Base-by-base conservation (phyloP, 2,329 filamentous ascomycete species). In the Ascochyta rabiei region DNA sequence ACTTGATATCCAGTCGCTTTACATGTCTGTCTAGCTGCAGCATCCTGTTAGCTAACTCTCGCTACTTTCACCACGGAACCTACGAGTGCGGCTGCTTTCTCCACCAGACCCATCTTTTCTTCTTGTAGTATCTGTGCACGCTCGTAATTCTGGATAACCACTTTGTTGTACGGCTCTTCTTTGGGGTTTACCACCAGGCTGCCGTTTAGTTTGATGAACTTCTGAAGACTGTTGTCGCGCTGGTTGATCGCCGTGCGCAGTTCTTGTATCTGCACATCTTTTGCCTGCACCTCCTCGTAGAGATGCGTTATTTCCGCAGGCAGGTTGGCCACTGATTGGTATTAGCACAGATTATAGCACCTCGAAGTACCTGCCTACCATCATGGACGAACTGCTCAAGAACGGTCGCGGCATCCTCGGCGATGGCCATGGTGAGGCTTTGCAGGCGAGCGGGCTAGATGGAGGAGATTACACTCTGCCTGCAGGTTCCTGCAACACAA, bases 261-360 rank as follows among this genome's bases (percentile, higher is more conserved):
- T 42, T 90, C 86, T 68, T 85, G 80, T 63, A 90, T 89, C 61
- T 86, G 82, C 44, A 84, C 82, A 72, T 96, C 90, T 74, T 93
- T 93, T 71, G 90, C 88, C 69, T 86, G 82, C 60, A 93, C 90
- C 76, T 95, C 90, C 70, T 93, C 90, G 68, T 93, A 88, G 59
- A 93, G 82, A 77, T 93, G 92, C 18, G 88, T 87, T 56, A 95
- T 87, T 76, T 95, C 90, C 60, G 90, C 89, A 58, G 90, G 90
- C 24, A 93, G 81, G 68, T 95, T 95, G 66, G 89, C 86, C 18
- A 89, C 88, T 81, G 57, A 5, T 10, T 2, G 19, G 6, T 10
- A 41, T 72, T 48, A 69, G 61, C 45, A 13, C 23, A 18, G 7
- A 12, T 18, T 28, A 18, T 15, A 7, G 2, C 12, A 6, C 4